A percentile compares a stretch with the other conserved stretches of the same genome.
phyloP scores from a whole-genome alignment of 2,329 filamentous ascomycete genomes.

The Ilyonectria mors-panacis region DNA sequence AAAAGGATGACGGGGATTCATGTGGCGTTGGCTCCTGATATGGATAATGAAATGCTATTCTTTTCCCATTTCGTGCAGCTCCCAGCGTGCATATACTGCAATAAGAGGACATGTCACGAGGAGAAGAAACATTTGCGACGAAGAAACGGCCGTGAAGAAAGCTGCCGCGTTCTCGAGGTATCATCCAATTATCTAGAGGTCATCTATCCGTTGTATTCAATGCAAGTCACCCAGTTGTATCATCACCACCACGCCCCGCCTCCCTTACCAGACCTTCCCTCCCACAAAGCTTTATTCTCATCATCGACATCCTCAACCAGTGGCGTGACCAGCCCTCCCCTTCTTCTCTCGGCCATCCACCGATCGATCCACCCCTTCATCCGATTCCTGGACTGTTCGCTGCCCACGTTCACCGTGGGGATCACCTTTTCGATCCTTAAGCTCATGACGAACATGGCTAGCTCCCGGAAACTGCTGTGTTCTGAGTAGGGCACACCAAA shows the following conservation, averaged over 20 bases:
- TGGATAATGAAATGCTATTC: conserved; percentile 47
- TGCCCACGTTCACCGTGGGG: conserved; percentile 89
- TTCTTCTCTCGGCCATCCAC: conserved; percentile 72
- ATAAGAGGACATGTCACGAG: not conserved
- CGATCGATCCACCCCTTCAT: conserved; percentile 78
- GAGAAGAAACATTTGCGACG: not conserved
- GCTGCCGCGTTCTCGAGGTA: not conserved
- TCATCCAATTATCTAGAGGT: not conserved
- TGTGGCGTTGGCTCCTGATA: conserved; percentile 49
- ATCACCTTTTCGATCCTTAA: conserved; percentile 90
- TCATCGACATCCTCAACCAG: conserved; percentile 58
- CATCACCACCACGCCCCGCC: conserved; percentile 58
- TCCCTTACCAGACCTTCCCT: conserved; percentile 56
- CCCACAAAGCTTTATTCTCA: conserved; percentile 54
- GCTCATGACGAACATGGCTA: conserved; percentile 93
- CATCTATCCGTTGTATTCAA: not conserved
- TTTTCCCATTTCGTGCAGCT: conserved; percentile 29
- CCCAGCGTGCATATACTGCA: not conserved
- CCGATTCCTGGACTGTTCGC: conserved; percentile 67
- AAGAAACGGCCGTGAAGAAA: not conserved
- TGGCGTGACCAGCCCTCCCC: conserved; percentile 66
- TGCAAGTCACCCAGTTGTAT: not conserved
- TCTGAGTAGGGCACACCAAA: conserved; percentile 97
- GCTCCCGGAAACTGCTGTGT: conserved; percentile 93
- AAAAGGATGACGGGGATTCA: conserved; percentile 35